These are phyloP conservation scores for Cunninghamia lanceolata DNA, from an alignment of 75 land plant genomes.

Conservation along the genomic window DNA sequence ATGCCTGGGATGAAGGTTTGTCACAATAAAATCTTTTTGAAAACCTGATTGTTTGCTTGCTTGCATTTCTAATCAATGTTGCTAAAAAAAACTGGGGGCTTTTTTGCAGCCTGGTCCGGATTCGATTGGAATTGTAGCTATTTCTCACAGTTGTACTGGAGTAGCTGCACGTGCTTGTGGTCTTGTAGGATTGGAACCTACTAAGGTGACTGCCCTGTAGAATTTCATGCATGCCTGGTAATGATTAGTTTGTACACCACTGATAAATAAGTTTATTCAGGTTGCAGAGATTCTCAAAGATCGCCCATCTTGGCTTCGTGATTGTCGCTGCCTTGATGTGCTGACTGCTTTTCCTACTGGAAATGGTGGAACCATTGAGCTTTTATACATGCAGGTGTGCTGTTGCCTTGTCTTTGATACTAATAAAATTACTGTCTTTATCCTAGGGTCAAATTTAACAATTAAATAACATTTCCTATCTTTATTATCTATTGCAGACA, in stretches of 20 bases:
- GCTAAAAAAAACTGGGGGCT: not conserved
- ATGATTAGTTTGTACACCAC: not conserved
- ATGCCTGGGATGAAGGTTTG: constrained; percentile 99
- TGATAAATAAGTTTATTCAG: constrained; percentile 22
- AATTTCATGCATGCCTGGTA: not conserved
- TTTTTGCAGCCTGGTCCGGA: constrained; percentile 97
- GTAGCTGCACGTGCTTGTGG: constrained; percentile 99
- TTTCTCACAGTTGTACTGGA: constrained; percentile 85
- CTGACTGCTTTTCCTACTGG: constrained; percentile 65
- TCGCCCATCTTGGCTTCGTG: constrained; percentile 86
- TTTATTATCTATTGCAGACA: constrained; percentile 34
- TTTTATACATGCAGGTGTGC: constrained; percentile 84
- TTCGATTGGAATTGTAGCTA: constrained; percentile 93
- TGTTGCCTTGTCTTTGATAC: not conserved
- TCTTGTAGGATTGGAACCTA: constrained; percentile 85
- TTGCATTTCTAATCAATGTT: not conserved
- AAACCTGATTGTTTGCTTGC: not conserved
- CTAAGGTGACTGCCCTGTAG: constrained; percentile 41
- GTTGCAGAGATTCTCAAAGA: constrained; percentile 91
- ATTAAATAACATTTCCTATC: not conserved
- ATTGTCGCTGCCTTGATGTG: constrained; percentile 81
- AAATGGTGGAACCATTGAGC: constrained; percentile 89
- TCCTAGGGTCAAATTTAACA: not conserved
- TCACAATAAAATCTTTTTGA: not conserved
- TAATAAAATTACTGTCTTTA: not conserved